phyloP scores from a whole-genome alignment of 2,329 filamentous ascomycete species.

The Fusarium protoensiforme region DNA sequence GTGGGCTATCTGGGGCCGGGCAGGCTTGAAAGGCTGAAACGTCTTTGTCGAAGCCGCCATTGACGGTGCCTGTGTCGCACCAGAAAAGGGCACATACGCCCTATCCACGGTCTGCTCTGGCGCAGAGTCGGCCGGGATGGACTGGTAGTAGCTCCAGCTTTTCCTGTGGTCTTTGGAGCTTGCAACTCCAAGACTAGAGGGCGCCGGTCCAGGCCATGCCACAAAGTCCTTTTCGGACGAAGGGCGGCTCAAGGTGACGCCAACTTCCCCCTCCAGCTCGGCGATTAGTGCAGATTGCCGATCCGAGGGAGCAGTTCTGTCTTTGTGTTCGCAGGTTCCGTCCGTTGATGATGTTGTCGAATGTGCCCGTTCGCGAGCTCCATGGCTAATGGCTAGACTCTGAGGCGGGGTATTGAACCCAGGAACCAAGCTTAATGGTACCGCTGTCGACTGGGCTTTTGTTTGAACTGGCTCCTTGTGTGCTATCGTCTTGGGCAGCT shows the following conservation, averaged over 20 bases:
- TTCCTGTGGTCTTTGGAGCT: background rate
- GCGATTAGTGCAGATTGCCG: background rate
- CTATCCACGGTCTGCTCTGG: background rate
- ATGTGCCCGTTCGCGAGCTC: background rate
- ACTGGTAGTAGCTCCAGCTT: background rate
- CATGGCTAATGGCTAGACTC: background rate
- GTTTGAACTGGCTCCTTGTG: background rate
- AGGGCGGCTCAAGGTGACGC: background rate
- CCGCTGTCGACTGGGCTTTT: background rate
- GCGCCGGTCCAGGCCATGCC: background rate
- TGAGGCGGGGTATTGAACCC: background rate
- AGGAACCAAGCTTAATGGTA: background rate
- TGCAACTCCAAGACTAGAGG: background rate
- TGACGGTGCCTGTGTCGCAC: background rate
- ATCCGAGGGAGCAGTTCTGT: background rate
- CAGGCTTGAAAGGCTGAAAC: background rate
- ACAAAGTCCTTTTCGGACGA: background rate
- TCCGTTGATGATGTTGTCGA: background rate
- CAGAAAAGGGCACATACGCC: background rate
- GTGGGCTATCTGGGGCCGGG: background rate
- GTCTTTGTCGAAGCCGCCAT: background rate
- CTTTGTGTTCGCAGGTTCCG: background rate
- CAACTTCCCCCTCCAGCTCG: background rate
- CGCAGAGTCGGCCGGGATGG: background rate
- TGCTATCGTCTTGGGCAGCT: background rate